These are phyloP conservation scores for Ophidiomyces ophidiicola DNA, from an alignment of 2,329 filamentous ascomycete species.

Conservation along the genomic window DNA sequence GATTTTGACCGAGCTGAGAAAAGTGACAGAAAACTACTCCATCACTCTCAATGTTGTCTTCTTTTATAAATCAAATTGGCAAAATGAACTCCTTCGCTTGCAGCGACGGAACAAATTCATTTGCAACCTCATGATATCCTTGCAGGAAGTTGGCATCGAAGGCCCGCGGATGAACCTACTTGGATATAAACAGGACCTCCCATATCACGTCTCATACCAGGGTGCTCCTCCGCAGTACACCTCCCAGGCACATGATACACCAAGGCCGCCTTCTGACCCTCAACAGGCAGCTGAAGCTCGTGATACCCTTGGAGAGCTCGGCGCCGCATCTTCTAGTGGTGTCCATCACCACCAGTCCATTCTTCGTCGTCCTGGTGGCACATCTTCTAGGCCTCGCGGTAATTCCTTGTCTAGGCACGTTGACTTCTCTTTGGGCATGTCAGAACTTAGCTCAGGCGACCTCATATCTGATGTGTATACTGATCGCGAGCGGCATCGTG, in stretches of 20 bases:
- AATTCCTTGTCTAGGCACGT: conserved; percentile 53
- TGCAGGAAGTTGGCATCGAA: conserved; percentile 74
- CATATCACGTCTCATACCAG: conserved; percentile 49
- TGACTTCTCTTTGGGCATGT: conserved; percentile 60
- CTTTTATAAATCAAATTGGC: conserved; percentile 96
- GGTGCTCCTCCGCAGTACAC: conserved; percentile 37
- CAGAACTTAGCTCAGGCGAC: conserved; percentile 45
- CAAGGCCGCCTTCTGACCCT: conserved; percentile 24
- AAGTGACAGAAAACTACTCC: conserved; percentile 69
- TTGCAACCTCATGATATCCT: conserved; percentile 75
- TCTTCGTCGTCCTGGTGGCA: conserved; percentile 35
- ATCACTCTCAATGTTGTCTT: conserved; percentile 87
- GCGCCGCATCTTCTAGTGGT: conserved; percentile 33
- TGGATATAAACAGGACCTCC: conserved; percentile 54
- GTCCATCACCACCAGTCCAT: conserved; percentile 38
- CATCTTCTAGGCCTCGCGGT: conserved; percentile 39
- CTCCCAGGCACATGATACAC: conserved; percentile 31
- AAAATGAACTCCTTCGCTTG: conserved; percentile 83
- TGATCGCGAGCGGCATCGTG: conserved; percentile 35
- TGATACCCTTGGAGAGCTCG: conserved; percentile 21
- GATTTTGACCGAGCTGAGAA: conserved; percentile 71
- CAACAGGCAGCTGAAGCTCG: conserved; percentile 23
- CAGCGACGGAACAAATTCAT: conserved; percentile 90
- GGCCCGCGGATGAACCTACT: conserved; percentile 63
- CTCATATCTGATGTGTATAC: conserved; percentile 54